Conservation (phyloP, 75 land plant species). For the Sequoia sempervirens region DNA sequence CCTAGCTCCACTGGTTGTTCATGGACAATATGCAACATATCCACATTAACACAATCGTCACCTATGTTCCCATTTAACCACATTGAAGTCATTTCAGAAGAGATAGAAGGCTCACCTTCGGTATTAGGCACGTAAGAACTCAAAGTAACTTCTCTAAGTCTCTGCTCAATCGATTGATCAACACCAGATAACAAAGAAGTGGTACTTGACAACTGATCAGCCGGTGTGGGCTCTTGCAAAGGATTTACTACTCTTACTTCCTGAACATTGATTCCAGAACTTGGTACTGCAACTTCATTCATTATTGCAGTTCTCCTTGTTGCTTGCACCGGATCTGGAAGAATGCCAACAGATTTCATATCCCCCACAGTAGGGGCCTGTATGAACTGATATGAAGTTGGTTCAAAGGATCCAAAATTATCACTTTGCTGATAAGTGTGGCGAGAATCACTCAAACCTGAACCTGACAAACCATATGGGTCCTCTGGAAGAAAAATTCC, state of each 20-base stretch:
- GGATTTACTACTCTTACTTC: not conserved
- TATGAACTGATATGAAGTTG: slow-evolving; percentile 9
- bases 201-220: not conserved
- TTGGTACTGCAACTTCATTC: slow-evolving; percentile 3
- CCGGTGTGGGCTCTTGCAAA: not conserved
- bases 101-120: not conserved
- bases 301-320: not conserved
- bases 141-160: not conserved
- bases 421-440: not conserved
- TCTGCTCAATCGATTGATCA: not conserved
- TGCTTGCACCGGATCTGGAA: slow-evolving; percentile 1
- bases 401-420: slow-evolving; percentile 1
- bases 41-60: not conserved
- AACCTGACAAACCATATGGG: not conserved
- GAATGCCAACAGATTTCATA: not conserved
- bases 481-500: not conserved
- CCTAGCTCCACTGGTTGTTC: not conserved
- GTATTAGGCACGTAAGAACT: not conserved
- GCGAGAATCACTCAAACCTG: slow-evolving; percentile 12
- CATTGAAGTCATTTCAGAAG: not conserved
- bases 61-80: not conserved
- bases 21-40: not conserved
- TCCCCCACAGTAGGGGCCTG: not conserved
- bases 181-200: not conserved
- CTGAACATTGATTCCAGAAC: slow-evolving; percentile 2